A percentile compares a stretch with the other conserved stretches of the same genome.
These are phyloP conservation scores for Leavenworthia alabamica DNA, from an alignment of 345 rosid species.

Conservation along the genomic window DNA sequence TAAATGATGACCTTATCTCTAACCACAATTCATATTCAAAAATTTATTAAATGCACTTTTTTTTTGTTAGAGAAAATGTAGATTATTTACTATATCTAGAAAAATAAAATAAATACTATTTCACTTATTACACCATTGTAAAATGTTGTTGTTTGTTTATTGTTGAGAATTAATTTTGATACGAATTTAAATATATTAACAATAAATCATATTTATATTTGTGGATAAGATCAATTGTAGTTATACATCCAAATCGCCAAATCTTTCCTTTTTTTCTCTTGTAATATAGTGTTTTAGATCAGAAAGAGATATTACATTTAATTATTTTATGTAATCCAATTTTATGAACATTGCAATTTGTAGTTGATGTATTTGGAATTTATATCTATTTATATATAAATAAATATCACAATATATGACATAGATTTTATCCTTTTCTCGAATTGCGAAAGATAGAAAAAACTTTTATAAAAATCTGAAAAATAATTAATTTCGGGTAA, in stretches of 20 bases:
- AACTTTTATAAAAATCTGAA: background rate
- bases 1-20: slow-evolving; percentile 21
- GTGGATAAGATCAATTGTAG: slow-evolving; percentile 25
- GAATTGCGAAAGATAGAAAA: slow-evolving; percentile 14
- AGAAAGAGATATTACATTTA: background rate
- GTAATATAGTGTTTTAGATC: slow-evolving; percentile 4
- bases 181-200: background rate
- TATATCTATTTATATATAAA: background rate
- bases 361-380: background rate
- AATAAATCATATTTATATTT: background rate
- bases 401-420: background rate
- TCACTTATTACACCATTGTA: background rate
- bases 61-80: background rate
- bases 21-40: slow-evolving; percentile 14
- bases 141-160: background rate
- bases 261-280: background rate
- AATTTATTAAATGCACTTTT: background rate
- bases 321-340: background rate
- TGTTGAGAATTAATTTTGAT: background rate
- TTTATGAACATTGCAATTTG: background rate
- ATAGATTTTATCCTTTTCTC: slow-evolving; percentile 15
- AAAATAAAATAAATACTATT: background rate
- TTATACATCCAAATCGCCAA: slow-evolving; percentile 14
- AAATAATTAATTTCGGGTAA: background rate
- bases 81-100: background rate